Base-by-base conservation (phyloP, 192 early-diverging fungal species). In the Coemansia sp. region DNA sequence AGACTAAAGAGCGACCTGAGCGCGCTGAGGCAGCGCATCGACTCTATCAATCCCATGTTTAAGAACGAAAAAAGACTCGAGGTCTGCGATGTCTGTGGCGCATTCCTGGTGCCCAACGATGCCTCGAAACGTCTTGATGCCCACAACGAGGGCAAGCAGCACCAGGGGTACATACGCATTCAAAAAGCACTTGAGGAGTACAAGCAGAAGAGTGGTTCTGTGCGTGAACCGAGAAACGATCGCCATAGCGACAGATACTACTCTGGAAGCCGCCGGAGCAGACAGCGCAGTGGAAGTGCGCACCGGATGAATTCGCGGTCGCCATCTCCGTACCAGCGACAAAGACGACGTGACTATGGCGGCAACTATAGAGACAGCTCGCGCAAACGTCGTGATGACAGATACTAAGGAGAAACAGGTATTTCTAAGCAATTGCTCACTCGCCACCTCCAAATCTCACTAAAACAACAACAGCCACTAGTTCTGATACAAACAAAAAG, bases 61-160 rank as follows among this genome's bases (percentile, higher is more conserved):
- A 84, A 87, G 54, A 84, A 86, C 53, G 89, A 91, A 29, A 87
- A 89, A 62, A 77, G 85, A 20, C 85, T 92, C 79, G 84, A 89
- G 56, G 88, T 94, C 22, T 94, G 92, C 67, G 86, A 89, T 55
- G 88, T 94, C 27, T 94, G 92, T 70, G 88, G 89, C 38, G 92
- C 91, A 6, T 89, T 91, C 38, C 70, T 94, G 55, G 92, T 94
- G 37, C 86, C 88, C 44, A 90, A 91, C 63, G 92, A 94, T 63
- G 86, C 90, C 19, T 84, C 89, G n/a, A 87, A 91, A 64, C 77
- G 89, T 13, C 78, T 91, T 67, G 89, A 89, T 60, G 90, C 91
- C 30, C 92, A 94, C 71, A 82, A 88, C 36, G 85, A 88, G 34
- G 92, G 92, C 30, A 92, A 92, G 66, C 92, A 94, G 70, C 92